Evolutionary conservation across 169 alveolate genomes (phyloP).

Genomic region (Amoebophrya sp.): DNA sequence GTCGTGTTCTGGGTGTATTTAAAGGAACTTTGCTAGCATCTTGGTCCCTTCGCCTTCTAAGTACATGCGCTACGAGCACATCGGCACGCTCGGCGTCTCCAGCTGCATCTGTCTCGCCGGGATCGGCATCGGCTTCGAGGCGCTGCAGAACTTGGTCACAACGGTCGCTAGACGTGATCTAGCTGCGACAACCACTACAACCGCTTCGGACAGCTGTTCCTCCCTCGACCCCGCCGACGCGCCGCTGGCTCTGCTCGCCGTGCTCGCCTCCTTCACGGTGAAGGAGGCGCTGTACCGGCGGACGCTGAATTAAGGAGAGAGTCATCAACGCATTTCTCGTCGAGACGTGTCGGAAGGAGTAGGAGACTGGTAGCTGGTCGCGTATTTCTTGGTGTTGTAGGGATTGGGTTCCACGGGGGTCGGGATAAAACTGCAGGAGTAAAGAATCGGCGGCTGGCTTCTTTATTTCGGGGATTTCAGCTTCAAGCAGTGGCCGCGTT

Average conservation of each 20-base stretch:
- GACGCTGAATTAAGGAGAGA: too few relatives aligned
- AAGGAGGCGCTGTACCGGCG: conserved; percentile 13
- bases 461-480: too few relatives aligned
- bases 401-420: too few relatives aligned
- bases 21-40: too few relatives aligned
- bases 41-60: too few relatives aligned
- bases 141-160: not conserved
- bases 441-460: not conserved
- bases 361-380: too few relatives aligned
- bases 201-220: not conserved
- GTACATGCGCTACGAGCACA: not conserved
- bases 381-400: too few relatives aligned
- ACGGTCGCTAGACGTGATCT: not conserved
- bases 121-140: not conserved
- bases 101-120: conserved; percentile 2
- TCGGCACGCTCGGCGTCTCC: conserved; percentile 6
- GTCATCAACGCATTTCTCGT: too few relatives aligned
- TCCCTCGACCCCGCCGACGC: not conserved
- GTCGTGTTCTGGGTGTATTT: too few relatives aligned
- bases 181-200: not conserved
- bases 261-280: not conserved
- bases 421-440: too few relatives aligned
- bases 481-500: too few relatives aligned
- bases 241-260: conserved; percentile 2
- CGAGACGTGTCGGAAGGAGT: too few relatives aligned